Evolutionary conservation across 306 rosid species (phyloP), one percentile per base, ranked within the genome.

Genomic region (Morella rubra): DNA sequence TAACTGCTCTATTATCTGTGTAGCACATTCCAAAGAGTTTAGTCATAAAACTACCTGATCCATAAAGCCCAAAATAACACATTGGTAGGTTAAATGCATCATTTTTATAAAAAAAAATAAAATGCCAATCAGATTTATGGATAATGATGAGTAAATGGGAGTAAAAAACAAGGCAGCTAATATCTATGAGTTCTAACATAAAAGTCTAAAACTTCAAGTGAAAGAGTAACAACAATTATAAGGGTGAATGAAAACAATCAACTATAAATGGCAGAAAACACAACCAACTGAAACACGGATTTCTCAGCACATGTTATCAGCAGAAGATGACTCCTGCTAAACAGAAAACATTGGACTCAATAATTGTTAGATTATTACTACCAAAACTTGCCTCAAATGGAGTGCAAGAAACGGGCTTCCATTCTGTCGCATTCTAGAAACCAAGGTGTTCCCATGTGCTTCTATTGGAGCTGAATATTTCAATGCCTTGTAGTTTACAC

Each of bases 401-500:
- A 95, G 90, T 65, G 99, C 97, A 76, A 91, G 91, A 80, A 92
- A 95, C 71, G 85, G 93, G 74, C 77, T 87, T 77, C 92, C 91
- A 72, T 84, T 82, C 86, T 84, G 82, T 80, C 86, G 84, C 97
- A 95, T 92, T 89, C 96, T 89, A 69, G 96, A 90, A 81, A 92
- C 93, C 80, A 95, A 83, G 64, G 74, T 82, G 77, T 80, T 83
- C 59, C 97, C 99, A 52, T 80, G 87, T 75, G 87, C 89, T 88
- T 95, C 97, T 75, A 92, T 78, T 64, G 91, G 91, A 79, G 96
- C 89, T 12, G 99, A 88, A 84, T 95, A 90, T 82, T 91, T 92
- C 67, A 95, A 85, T 44, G 99, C 99, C 83, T 75, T 82, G 82
- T 90, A 95, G 82, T 95, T 95, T 68, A 82, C 99, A 65, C 82